These are phyloP conservation scores for Cladorrhinum sp. DNA, from an alignment of 2,329 filamentous ascomycete genomes.

Conservation along the genomic window DNA sequence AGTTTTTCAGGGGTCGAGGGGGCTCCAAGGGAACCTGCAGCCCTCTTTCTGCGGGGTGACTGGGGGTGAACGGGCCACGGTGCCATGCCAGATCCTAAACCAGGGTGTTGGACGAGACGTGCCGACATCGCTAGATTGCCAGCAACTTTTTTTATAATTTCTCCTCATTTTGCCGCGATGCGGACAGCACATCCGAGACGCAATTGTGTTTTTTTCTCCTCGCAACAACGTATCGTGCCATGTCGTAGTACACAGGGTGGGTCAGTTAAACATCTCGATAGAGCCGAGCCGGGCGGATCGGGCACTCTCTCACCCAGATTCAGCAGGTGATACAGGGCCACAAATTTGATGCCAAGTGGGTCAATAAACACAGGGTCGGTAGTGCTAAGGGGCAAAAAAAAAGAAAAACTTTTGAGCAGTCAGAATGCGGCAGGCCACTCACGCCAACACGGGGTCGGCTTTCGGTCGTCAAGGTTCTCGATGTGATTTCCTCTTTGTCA, in stretches of 20 bases:
- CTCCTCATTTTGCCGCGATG: not conserved
- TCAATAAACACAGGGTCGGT: conserved; percentile 1
- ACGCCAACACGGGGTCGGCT: not conserved
- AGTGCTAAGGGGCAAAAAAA: not conserved
- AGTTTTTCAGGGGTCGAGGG: not conserved
- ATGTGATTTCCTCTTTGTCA: not conserved
- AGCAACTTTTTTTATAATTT: not conserved
- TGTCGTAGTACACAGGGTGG: not conserved
- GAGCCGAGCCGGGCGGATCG: conserved; percentile 17
- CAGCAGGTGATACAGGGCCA: conserved; percentile 22
- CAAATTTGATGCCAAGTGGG: conserved; percentile 14
- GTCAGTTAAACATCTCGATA: conserved; percentile 3
- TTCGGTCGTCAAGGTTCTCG: not conserved
- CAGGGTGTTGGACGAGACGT: not conserved
- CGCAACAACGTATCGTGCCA: not conserved
- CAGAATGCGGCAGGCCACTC: not conserved
- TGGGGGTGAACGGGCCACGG: not conserved
- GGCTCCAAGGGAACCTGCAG: not conserved
- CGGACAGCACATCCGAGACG: conserved; percentile 5
- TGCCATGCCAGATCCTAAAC: not conserved
- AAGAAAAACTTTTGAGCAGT: not conserved
- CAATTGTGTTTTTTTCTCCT: not conserved
- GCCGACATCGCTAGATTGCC: conserved; percentile 18
- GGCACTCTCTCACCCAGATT: conserved; percentile 15
- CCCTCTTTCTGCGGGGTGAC: conserved; percentile 8